Evolutionary conservation across 768 basidiomycete genomes (phyloP), one percentile per base, ranked within the genome.

Genomic region (Russula griseocarnosa): DNA sequence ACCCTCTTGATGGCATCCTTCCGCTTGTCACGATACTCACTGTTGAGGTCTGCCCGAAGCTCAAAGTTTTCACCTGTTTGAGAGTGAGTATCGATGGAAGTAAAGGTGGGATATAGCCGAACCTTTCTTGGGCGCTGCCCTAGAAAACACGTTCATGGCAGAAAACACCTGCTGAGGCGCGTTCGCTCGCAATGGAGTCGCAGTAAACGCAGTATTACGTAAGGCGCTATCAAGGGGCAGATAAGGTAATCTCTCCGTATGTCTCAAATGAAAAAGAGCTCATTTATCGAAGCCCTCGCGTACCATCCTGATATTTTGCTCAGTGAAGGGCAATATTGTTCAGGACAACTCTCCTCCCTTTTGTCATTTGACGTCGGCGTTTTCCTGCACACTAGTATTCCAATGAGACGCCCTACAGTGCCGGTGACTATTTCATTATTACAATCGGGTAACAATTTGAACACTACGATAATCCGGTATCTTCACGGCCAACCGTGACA

Each of bases 1-100:
- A 92, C 88, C 58, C 88, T 83, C 78, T 98, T 98, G 79, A 98
- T 98, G 4, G 96, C 97, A 86, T 98, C 96, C 76, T 97, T 98
- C 67, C 96, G 83, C 74, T 91, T 91, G 70, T 97, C 93, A 66
- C 87, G 84, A 77, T 96, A 98, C 73, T 97, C 92, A 73, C 92
- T 94, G 77, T 99, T 98, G 70, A 99, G 86, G 77, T 98, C 96
- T 61, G 94, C 88, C 61, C 92, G 87, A 74, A 98, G 90, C 78
- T 98, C 96, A 76, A 88, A 98, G 81, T 97, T 97, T 80, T 97
- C 94, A 73, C 95, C 94, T 82, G 70, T 69, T 30, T 68, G 58
- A 34, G 69, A 66, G 61, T 50, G 16, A 66, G 57, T 5, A 8
- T 1, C 11, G 26, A 30, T 20, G 20, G 14, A 5, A 40, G n/a